phyloP scores from a whole-genome alignment of 2,329 filamentous ascomycete genomes.

The Neurospora sp. region DNA sequence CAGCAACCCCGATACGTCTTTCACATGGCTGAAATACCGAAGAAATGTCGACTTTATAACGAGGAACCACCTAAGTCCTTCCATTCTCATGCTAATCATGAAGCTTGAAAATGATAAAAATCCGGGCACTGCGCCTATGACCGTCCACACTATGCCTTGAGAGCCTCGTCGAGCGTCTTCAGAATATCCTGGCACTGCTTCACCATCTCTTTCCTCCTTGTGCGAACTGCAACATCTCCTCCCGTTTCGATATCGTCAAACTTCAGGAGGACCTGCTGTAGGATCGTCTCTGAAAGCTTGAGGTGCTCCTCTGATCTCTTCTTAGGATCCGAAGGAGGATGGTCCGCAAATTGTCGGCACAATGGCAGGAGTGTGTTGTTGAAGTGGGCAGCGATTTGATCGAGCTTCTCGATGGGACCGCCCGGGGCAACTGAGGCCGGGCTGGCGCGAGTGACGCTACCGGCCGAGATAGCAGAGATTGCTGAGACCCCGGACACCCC shows the following conservation, averaged over 20 bases:
- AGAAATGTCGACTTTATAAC: background rate
- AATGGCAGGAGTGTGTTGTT: slow-evolving; percentile 53
- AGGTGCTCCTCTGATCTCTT: slow-evolving; percentile 67
- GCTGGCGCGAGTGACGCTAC: slow-evolving; percentile 11
- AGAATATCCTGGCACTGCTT: slow-evolving; percentile 58
- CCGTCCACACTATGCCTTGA: slow-evolving; percentile 3
- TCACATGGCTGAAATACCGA: background rate
- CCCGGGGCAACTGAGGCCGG: slow-evolving; percentile 27
- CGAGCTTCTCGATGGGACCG: slow-evolving; percentile 50
- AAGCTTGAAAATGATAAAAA: background rate
- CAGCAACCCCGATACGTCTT: background rate
- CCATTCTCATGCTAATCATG: background rate
- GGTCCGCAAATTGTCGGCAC: slow-evolving; percentile 49
- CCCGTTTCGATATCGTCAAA: slow-evolving; percentile 67
- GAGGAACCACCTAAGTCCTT: background rate
- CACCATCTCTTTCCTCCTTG: slow-evolving; percentile 62
- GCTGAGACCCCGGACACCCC: slow-evolving; percentile 31
- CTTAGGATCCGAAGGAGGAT: slow-evolving; percentile 54
- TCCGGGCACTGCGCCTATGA: background rate
- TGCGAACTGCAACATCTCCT: slow-evolving; percentile 54
- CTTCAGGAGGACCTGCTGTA: slow-evolving; percentile 69
- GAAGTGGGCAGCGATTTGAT: slow-evolving; percentile 56
- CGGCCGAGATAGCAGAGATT: slow-evolving; percentile 21
- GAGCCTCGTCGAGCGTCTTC: slow-evolving; percentile 48
- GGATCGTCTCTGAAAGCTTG: slow-evolving; percentile 62